These are phyloP conservation scores for Coniferiporia weirii DNA, from an alignment of 1,284 basidiomycete genomes.

Conservation along the genomic window DNA sequence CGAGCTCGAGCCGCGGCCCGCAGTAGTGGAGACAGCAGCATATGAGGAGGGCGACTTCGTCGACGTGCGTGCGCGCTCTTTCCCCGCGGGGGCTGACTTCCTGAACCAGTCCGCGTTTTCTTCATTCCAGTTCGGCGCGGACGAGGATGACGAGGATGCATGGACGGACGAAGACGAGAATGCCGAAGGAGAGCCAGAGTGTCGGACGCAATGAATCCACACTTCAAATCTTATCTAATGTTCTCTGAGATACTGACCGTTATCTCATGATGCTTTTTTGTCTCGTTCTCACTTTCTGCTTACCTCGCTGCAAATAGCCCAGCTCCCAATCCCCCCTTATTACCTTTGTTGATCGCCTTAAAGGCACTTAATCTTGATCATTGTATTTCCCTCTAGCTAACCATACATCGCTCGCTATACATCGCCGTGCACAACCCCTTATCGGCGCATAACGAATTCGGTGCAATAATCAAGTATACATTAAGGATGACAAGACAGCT, in stretches of 20 bases:
- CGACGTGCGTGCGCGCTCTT: slow-evolving; percentile 74
- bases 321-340: background rate
- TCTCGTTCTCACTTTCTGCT: background rate
- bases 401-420: background rate
- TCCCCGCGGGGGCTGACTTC: slow-evolving; percentile 59
- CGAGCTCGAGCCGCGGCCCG: slow-evolving; percentile 66
- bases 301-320: background rate
- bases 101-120: slow-evolving; percentile 65
- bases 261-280: background rate
- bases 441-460: background rate
- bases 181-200: slow-evolving; percentile 65
- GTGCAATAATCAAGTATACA: background rate
- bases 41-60: slow-evolving; percentile 74
- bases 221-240: background rate
- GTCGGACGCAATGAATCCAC: slow-evolving; percentile 51
- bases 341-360: background rate
- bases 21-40: slow-evolving; percentile 62
- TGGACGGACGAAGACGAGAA: slow-evolving; percentile 62
- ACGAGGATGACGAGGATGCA: slow-evolving; percentile 42
- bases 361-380: slow-evolving; percentile 1
- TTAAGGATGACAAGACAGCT: background rate
- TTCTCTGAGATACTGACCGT: too few relatives aligned
- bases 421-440: background rate
- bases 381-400: background rate
- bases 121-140: slow-evolving; percentile 49